Base-by-base conservation (phyloP, 768 basidiomycete species). In the Rhodocollybia butyracea region DNA sequence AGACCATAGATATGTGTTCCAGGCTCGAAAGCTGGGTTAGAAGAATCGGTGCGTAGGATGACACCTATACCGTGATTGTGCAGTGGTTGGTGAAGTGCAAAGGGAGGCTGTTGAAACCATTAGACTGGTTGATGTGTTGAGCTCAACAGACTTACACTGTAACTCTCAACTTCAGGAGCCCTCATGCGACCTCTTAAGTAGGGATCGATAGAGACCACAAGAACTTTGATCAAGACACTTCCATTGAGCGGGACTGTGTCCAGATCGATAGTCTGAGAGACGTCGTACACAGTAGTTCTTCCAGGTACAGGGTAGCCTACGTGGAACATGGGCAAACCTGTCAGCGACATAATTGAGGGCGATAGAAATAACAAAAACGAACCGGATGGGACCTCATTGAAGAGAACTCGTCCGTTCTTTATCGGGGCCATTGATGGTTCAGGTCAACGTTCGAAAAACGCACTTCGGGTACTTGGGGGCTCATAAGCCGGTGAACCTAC, bases 141-240 rank as follows among this genome's bases (percentile, higher is more conserved):
- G 17, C 7, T 36, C 34, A 47, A 27, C 8, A 47, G 7, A 47
- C 30, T 26, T 26, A 47, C 46, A 11, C 13, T n/a, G 17, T 27
- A 31, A 8, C 22, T 30, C 10, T 8, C 5, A 10, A n/a, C 30
- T 8, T 30, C 26, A 10, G 13, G 13, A 47, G 52, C 58, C 19
- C 64, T 51, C 74, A 74, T 73, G 43, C 56, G 57, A 24, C 59
- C 57, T 15, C 66, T 41, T 50, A 72, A 4, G 54, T 69, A 70
- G 2, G 73, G 73, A 42, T 76, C 76, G 34, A 74, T 56, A 26
- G 67, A 67, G 29, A 77, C 42, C 6, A 62, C 61, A 12, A 76
- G 61, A 1, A 64, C 65, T 62, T 74, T 76, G 57, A 73, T 50
- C 29, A 76, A 55, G 29, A 71, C 42, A 0, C 68, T 54, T 7